Percentiles rank a stretch among this genome's conserved stretches.
These are phyloP conservation scores for Aspergillus fumigatus DNA, from an alignment of 2,329 filamentous ascomycete species.

Conservation along the genomic window DNA sequence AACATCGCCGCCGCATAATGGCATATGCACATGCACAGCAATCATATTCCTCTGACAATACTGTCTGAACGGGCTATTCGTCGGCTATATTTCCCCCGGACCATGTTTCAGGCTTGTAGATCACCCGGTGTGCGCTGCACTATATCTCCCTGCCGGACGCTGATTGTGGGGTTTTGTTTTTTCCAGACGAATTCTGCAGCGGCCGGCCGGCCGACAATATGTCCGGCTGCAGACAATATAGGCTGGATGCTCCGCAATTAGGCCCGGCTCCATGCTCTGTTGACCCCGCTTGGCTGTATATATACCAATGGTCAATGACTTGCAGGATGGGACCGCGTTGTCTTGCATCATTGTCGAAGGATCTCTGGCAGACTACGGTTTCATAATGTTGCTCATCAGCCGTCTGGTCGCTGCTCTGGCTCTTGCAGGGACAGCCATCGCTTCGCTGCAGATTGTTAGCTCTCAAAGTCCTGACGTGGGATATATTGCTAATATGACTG, in stretches of 20 bases:
- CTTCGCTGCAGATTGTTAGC: slow-evolving; percentile 8
- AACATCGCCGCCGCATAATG: no score
- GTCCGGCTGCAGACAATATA: background rate
- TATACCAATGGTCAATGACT: background rate
- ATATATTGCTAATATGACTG: background rate
- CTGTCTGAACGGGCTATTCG: background rate
- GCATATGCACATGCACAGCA: no score
- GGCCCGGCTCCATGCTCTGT: background rate
- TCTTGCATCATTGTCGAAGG: background rate
- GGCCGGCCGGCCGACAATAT: background rate
- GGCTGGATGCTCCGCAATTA: background rate
- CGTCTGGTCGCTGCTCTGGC: background rate
- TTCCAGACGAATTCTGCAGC: background rate
- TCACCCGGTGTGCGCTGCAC: background rate
- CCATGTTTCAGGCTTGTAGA: background rate
- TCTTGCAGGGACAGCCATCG: background rate
- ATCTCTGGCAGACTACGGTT: background rate
- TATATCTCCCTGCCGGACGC: background rate
- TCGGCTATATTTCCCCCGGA: background rate
- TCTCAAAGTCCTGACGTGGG: accelerated
- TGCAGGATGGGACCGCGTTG: background rate
- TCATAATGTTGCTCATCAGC: background rate
- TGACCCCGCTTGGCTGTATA: background rate
- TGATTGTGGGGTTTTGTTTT: background rate
- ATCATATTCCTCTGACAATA: no score